These are phyloP conservation scores for Trypanosoma congolense DNA, from an alignment of 208 protist genomes.

Conservation along the genomic window DNA sequence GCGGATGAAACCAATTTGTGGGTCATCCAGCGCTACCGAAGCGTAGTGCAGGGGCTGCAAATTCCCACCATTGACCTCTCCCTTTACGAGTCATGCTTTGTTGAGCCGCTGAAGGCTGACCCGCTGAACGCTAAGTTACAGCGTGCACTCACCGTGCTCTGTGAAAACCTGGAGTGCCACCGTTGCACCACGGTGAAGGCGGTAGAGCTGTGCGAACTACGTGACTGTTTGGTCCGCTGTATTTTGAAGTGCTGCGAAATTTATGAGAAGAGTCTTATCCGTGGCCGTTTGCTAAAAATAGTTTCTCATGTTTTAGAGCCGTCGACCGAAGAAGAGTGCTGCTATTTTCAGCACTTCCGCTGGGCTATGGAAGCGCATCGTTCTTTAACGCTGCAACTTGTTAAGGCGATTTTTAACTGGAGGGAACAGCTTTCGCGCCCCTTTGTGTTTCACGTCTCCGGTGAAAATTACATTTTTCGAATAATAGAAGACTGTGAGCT, in stretches of 20 bases:
- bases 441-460: constrained; percentile 47
- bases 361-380: constrained; percentile 45
- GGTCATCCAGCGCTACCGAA: constrained; percentile 1
- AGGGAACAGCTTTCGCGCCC: constrained; percentile 48
- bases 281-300: not conserved
- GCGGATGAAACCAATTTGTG: no score
- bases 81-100: constrained; percentile 21
- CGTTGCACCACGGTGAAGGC: constrained; percentile 11
- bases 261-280: constrained; percentile 3
- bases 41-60: constrained; percentile 1
- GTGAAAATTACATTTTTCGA: constrained; percentile 48
- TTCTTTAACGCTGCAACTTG: constrained; percentile 38
- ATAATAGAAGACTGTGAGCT: constrained; percentile 49
- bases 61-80: constrained; percentile 13
- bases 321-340: not conserved
- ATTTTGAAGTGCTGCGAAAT: constrained; percentile 13
- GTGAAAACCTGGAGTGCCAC: constrained; percentile 11
- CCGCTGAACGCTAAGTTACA: not conserved
- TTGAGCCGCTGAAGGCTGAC: constrained; percentile 1
- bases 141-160: constrained; percentile 5
- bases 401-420: constrained; percentile 65
- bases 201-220: constrained; percentile 16
- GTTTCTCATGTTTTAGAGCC: not conserved
- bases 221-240: constrained; percentile 10
- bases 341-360: constrained; percentile 18